A percentile compares a stretch with the other conserved stretches of the same genome.
Evolutionary conservation across 306 rosid genomes (phyloP).

Genomic region (Malus sieversii): DNA sequence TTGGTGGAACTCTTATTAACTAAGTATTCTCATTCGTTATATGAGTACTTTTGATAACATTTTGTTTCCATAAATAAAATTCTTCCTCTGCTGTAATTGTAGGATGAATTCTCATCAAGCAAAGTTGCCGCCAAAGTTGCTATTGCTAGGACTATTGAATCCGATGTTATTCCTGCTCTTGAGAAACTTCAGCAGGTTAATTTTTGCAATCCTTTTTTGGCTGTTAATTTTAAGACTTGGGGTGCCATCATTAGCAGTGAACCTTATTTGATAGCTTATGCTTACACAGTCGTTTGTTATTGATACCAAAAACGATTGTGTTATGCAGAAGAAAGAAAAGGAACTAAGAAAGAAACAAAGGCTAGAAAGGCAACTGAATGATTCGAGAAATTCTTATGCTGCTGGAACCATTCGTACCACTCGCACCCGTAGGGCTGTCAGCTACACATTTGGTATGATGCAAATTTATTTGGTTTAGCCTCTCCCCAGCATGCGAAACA

Average conservation of each 20-base stretch:
- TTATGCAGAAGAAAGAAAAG: constrained; percentile 54
- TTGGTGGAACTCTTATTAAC: neutral
- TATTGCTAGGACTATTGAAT: constrained; percentile 47
- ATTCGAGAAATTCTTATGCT: constrained; percentile 15
- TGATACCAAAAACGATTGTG: neutral
- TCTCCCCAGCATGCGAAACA: neutral
- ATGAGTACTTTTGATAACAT: neutral
- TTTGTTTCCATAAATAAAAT: neutral
- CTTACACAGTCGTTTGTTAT: constrained; percentile 5
- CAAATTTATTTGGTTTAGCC: neutral
- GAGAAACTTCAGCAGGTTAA: constrained; percentile 60
- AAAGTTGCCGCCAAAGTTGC: constrained; percentile 31
- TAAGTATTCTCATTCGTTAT: neutral
- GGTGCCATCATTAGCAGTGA: neutral
- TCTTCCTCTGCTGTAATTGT: constrained; percentile 25
- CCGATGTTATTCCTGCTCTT: constrained; percentile 60
- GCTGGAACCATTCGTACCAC: constrained; percentile 53
- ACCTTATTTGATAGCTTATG: neutral
- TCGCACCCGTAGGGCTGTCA: constrained; percentile 53
- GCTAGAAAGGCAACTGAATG: constrained; percentile 37
- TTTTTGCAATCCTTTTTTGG: neutral
- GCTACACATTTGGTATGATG: constrained; percentile 60
- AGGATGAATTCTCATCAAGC: constrained; percentile 64
- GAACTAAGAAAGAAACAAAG: constrained; percentile 43
- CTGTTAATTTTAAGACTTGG: neutral